These are phyloP conservation scores for Hymenoscyphus scutula DNA, from an alignment of 2,329 filamentous ascomycete genomes.

Conservation along the genomic window DNA sequence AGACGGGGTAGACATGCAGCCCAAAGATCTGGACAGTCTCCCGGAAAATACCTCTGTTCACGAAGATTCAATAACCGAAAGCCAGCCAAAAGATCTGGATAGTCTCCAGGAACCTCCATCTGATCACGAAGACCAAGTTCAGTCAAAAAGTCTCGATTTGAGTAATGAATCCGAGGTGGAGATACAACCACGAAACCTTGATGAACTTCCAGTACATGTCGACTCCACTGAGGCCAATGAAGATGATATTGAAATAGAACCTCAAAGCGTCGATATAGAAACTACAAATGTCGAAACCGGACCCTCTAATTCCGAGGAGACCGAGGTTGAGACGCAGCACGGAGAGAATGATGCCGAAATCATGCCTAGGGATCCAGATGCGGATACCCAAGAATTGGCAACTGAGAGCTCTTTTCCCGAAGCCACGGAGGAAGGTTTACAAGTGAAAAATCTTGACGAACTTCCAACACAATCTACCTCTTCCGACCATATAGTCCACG, in stretches of 20 bases:
- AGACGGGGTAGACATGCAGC: not conserved
- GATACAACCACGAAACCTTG: not conserved
- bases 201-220: not conserved
- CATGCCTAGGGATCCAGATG: too few relatives aligned
- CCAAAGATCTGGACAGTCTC: not conserved
- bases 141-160: not conserved
- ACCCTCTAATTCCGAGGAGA: not conserved
- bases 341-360: too few relatives aligned
- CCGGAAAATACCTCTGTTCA: not conserved
- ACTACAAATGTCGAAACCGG: not conserved
- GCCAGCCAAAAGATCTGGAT: not conserved
- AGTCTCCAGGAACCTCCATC: not conserved
- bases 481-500: too few relatives aligned
- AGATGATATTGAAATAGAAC: not conserved
- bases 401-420: too few relatives aligned
- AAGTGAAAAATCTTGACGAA: not conserved
- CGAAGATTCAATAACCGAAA: not conserved
- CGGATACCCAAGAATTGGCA: too few relatives aligned
- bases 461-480: not conserved
- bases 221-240: not conserved
- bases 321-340: too few relatives aligned
- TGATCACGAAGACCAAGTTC: not conserved
- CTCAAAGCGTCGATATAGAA: not conserved
- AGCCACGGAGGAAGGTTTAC: too few relatives aligned
- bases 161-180: not conserved